phyloP scores from a whole-genome alignment of 2,329 filamentous ascomycete genomes.

The Diaporthe ilicicola region DNA sequence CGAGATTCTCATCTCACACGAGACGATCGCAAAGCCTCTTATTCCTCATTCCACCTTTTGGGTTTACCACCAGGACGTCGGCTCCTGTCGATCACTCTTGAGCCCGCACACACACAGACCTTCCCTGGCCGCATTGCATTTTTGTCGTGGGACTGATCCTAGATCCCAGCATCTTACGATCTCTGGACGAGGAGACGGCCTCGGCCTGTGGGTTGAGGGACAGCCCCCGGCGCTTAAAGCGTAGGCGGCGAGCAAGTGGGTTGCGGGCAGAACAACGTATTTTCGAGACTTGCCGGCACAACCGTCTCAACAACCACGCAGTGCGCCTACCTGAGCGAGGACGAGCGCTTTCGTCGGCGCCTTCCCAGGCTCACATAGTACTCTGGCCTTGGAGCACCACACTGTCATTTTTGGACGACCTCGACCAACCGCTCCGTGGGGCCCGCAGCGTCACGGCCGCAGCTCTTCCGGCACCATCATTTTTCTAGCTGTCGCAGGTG shows the following conservation, averaged over 20 bases:
- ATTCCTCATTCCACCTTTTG: slow-evolving; percentile 24
- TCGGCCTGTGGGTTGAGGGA: slow-evolving; percentile 13
- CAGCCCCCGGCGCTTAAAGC: slow-evolving; percentile 18
- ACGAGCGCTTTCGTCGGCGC: background rate
- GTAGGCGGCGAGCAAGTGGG: slow-evolving; percentile 11
- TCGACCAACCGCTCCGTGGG: background rate
- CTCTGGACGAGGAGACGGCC: slow-evolving; percentile 16
- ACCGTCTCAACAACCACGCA: background rate
- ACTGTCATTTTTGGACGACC: background rate
- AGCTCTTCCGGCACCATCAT: slow-evolving; percentile 1
- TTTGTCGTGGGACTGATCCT: slow-evolving; percentile 4
- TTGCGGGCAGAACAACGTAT: slow-evolving; percentile 10
- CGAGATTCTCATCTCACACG: slow-evolving; percentile 32
- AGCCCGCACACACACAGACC: slow-evolving; percentile 17
- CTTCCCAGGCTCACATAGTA: background rate
- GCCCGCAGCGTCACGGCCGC: background rate
- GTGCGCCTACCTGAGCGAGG: background rate
- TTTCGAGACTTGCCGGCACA: slow-evolving; percentile 17
- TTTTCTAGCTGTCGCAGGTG: slow-evolving; percentile 25
- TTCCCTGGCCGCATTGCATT: slow-evolving; percentile 20
- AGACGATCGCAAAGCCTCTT: slow-evolving; percentile 28
- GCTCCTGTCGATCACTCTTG: slow-evolving; percentile 24
- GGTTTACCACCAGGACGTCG: slow-evolving; percentile 20
- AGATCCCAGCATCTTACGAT: slow-evolving; percentile 21
- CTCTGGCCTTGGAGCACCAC: background rate